Conservation (phyloP, 2,329 filamentous ascomycete genomes). For the Penicillium sp. region DNA sequence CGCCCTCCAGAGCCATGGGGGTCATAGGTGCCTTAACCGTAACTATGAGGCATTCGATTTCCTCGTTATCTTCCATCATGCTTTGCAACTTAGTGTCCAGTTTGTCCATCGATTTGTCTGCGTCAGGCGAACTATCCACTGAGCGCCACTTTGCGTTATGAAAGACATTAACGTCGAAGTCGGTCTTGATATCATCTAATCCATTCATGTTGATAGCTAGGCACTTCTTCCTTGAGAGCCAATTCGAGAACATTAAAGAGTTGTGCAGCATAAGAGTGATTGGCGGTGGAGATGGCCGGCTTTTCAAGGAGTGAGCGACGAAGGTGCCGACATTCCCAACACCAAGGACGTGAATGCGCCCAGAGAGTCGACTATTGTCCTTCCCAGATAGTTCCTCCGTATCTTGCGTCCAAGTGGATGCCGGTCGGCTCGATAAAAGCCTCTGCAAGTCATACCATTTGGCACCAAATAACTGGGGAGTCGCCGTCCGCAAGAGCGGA, state of each 20-base stretch:
- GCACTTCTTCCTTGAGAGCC: slow-evolving; percentile 28
- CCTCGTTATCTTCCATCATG: slow-evolving; percentile 45
- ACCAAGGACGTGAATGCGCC: slow-evolving; percentile 68
- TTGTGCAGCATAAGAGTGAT: slow-evolving; percentile 75
- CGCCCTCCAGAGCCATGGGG: slow-evolving; percentile 66
- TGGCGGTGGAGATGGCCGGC: slow-evolving; percentile 72
- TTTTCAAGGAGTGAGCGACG: slow-evolving; percentile 71
- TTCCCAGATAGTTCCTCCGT: slow-evolving; percentile 27
- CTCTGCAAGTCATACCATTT: neutral
- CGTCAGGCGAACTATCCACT: slow-evolving; percentile 11
- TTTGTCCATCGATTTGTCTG: slow-evolving; percentile 17
- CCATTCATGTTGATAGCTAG: slow-evolving; percentile 45
- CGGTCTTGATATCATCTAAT: slow-evolving; percentile 47
- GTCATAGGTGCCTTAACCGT: slow-evolving; percentile 75
- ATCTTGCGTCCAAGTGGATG: slow-evolving; percentile 37
- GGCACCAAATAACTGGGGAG: slow-evolving; percentile 24
- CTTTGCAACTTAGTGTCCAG: slow-evolving; percentile 17
- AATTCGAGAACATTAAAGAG: slow-evolving; percentile 31
- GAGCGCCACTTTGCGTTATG: slow-evolving; percentile 40
- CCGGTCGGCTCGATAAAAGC: slow-evolving; percentile 20
- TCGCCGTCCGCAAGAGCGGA: slow-evolving; percentile 38
- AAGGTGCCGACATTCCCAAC: slow-evolving; percentile 78
- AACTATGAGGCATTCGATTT: slow-evolving; percentile 76
- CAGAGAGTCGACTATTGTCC: slow-evolving; percentile 32
- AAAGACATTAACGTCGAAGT: slow-evolving; percentile 50